A percentile compares a stretch with the other conserved stretches of the same genome.
Conservation (phyloP, 2,329 filamentous ascomycete species). For the Aspergillus sp. region DNA sequence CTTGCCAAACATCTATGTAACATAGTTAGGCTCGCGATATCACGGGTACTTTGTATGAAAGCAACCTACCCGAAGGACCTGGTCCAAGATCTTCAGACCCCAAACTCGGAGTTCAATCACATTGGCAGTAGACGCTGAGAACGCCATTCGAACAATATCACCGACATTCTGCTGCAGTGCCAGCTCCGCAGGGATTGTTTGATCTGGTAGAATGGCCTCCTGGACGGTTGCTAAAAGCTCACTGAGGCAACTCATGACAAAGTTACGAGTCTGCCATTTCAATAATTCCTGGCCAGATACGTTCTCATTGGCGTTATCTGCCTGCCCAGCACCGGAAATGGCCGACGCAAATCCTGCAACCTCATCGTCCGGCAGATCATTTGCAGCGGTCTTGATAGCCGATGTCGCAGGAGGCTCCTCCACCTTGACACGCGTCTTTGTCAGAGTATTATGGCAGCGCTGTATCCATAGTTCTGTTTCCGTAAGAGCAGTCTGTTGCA, state of each 20-base stretch:
- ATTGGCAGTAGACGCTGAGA: conserved; percentile 92
- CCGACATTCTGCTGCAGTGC: conserved; percentile 80
- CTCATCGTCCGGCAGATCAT: conserved; percentile 94
- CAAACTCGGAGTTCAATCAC: conserved; percentile 87
- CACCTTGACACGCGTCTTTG: conserved; percentile 73
- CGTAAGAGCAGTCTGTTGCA: conserved; percentile 79
- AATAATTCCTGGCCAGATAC: conserved; percentile 76
- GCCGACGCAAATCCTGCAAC: conserved; percentile 91
- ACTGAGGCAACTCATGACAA: conserved; percentile 84
- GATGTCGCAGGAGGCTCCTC: conserved; percentile 47
- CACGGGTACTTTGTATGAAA: background rate
- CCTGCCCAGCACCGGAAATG: conserved; percentile 58
- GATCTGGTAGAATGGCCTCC: conserved; percentile 74
- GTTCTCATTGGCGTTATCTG: conserved; percentile 49
- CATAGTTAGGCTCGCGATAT: conserved; percentile 1
- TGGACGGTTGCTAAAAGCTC: conserved; percentile 77
- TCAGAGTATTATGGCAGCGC: conserved; percentile 82
- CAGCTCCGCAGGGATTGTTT: conserved; percentile 72
- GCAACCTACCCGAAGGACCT: conserved; percentile 66
- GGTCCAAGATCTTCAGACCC: conserved; percentile 90
- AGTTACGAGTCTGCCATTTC: conserved; percentile 92
- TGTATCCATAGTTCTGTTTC: conserved; percentile 85
- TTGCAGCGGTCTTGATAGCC: conserved; percentile 44
- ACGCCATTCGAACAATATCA: conserved; percentile 93
- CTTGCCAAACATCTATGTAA: conserved; percentile 75